These are phyloP conservation scores for Leptosphaerulina australis DNA, from an alignment of 2,329 filamentous ascomycete species.

Conservation along the genomic window DNA sequence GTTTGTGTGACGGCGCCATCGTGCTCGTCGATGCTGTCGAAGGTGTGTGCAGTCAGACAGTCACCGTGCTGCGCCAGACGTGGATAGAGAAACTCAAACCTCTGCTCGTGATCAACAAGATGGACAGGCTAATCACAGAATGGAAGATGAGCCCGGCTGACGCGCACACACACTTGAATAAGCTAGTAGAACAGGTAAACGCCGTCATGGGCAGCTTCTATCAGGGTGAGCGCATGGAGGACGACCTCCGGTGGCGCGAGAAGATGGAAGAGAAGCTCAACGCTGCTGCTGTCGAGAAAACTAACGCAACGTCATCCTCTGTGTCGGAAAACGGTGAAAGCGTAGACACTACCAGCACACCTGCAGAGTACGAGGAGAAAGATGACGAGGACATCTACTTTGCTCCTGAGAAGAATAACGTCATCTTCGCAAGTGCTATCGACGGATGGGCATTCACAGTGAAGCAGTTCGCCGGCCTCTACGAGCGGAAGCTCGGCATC, in stretches of 20 bases:
- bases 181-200: conserved; percentile 93
- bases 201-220: conserved; percentile 97
- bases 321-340: conserved; percentile 61
- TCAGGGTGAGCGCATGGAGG: conserved; percentile 97
- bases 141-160: conserved; percentile 90
- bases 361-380: conserved; percentile 77
- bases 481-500: conserved; percentile 96
- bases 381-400: conserved; percentile 99
- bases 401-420: conserved; percentile 96
- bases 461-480: conserved; percentile 88
- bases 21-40: conserved; percentile 96
- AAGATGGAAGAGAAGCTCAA: conserved; percentile 84
- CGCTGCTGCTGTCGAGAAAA: conserved; percentile 70
- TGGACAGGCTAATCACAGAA: conserved; percentile 92
- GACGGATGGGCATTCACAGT: conserved; percentile 99
- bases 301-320: conserved; percentile 56
- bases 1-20: conserved; percentile 91
- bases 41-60: conserved; percentile 97
- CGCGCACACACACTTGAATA: conserved; percentile 86
- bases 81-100: conserved; percentile 97
- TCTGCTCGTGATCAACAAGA: conserved; percentile 95
- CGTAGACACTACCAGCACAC: conserved; percentile 54
- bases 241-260: conserved; percentile 95
- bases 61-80: conserved; percentile 91
- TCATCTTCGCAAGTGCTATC: conserved; percentile 96